Conservation (phyloP, 768 basidiomycete species). For the Clitopilus passeckerianus region DNA sequence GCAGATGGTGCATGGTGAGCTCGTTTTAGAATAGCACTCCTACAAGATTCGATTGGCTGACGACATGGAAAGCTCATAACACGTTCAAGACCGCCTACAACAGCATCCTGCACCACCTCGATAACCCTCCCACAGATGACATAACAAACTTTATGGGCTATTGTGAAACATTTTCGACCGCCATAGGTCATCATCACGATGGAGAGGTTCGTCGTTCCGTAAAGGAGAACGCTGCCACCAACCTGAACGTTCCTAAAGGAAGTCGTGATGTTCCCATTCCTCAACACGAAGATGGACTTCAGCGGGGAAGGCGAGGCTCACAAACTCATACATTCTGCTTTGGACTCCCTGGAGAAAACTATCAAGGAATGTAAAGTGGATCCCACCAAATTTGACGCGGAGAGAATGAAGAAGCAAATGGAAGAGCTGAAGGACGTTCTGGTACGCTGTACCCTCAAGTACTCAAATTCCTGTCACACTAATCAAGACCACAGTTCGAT, state of each 20-base stretch:
- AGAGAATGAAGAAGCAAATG: conserved; percentile 22
- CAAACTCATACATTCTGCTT: conserved; percentile 22
- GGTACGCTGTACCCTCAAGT: conserved; percentile 15
- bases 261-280: conserved; percentile 27
- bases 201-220: conserved; percentile 19
- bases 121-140: conserved; percentile 27
- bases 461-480: background rate
- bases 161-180: conserved; percentile 27
- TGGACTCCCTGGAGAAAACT: conserved; percentile 20
- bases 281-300: conserved; percentile 31
- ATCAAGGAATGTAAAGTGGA: conserved; percentile 19
- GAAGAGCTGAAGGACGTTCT: conserved; percentile 20
- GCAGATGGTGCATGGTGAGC: conserved; percentile 1
- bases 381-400: conserved; percentile 22
- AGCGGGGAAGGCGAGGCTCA: conserved; percentile 30
- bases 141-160: conserved; percentile 35
- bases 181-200: conserved; percentile 30
- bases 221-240: background rate
- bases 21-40: background rate
- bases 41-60: background rate
- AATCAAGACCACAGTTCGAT: conserved; percentile 16
- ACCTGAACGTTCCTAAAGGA: conserved; percentile 11
- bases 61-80: conserved; percentile 21
- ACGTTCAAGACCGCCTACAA: conserved; percentile 31
- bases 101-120: conserved; percentile 27